Evolutionary conservation across 208 protist species (phyloP), one percentile per base, ranked within the genome.

Genomic region (Acanthamoeba lenticulata): DNA sequence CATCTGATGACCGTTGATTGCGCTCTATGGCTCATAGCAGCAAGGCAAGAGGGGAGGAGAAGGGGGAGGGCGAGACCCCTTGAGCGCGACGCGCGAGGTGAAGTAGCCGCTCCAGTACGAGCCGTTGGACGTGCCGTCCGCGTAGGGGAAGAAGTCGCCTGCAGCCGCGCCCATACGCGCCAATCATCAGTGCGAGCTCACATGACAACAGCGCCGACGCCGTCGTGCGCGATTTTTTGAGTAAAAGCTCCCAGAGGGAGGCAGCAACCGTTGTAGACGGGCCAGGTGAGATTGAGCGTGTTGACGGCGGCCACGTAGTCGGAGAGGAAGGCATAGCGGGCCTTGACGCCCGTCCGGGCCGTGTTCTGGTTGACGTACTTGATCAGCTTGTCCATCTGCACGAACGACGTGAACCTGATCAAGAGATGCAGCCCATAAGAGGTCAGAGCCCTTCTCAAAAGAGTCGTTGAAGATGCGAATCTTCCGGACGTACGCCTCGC

Each of bases 131-230:
- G 40, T 38, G 52, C 65, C 52, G 52, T 95, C 93, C 36, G 72
- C 90, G 27, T 96, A 96, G 47, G 94, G 94, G 72, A 95, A 96
- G 4, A 96, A 94, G 40, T 96, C 95, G 36, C 65, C 65, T 74
- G 32, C 6, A 27, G 38, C 4, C 4, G 0, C 2, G n/a, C 15
- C 45, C 15, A 52, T 5, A 52, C 45, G 45, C n/a, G n/a, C n/a
- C n/a, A n/a, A n/a, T n/a, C n/a, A n/a, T n/a, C n/a, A n/a, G n/a
- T n/a, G n/a, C n/a, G n/a, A n/a, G n/a, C n/a, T n/a, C n/a, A n/a
- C n/a, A n/a, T n/a, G n/a, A n/a, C n/a, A n/a, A n/a, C n/a, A n/a
- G n/a, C n/a, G n/a, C n/a, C n/a, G n/a, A n/a, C n/a, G n/a, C n/a
- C n/a, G n/a, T n/a, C n/a, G n/a, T n/a, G n/a, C n/a, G n/a, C n/a